A percentile compares a stretch with the other conserved stretches of the same genome.
These are phyloP conservation scores for Umbelopsis sp. DNA, from an alignment of 371 early-diverging fungal species.

Conservation along the genomic window DNA sequence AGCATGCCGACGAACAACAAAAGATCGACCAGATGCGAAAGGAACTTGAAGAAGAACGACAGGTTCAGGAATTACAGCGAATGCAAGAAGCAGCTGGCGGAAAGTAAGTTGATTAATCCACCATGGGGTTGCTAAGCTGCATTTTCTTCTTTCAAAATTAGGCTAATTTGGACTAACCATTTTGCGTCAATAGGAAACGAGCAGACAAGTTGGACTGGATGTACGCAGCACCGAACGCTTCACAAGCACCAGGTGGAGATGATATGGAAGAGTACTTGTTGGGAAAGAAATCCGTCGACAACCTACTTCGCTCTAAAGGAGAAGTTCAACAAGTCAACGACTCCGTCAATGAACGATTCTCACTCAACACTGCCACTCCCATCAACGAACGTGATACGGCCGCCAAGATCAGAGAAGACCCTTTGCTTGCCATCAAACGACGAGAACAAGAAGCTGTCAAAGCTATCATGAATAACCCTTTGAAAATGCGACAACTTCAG, in stretches of 20 bases:
- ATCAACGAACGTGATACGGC: slow-evolving; percentile 82
- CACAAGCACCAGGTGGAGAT: slow-evolving; percentile 55
- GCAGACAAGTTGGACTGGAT: slow-evolving; percentile 93
- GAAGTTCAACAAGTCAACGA: slow-evolving; percentile 46
- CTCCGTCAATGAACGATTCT: slow-evolving; percentile 34
- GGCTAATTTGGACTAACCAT: not conserved
- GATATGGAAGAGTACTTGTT: slow-evolving; percentile 90
- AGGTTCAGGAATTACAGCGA: slow-evolving; percentile 80
- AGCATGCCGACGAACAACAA: slow-evolving; percentile 82
- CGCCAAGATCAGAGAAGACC: slow-evolving; percentile 92
- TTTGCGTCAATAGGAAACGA: slow-evolving; percentile 51
- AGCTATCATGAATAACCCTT: slow-evolving; percentile 76
- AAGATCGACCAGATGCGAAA: slow-evolving; percentile 90
- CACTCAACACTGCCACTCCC: slow-evolving; percentile 62
- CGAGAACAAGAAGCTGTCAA: slow-evolving; percentile 85
- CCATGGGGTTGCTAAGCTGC: too few species aligned
- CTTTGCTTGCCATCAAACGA: slow-evolving; percentile 83
- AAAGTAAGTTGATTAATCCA: slow-evolving; percentile 36
- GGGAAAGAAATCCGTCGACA: slow-evolving; percentile 85
- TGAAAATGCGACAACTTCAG: slow-evolving; percentile 65
- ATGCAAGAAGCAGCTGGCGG: slow-evolving; percentile 82
- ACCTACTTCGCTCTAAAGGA: slow-evolving; percentile 58
- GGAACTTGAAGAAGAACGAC: slow-evolving; percentile 90
- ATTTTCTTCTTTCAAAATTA: too few species aligned
- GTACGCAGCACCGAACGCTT: slow-evolving; percentile 78